Conservation (phyloP, 108 stramenopile genomes). For the Epithemia pelagica region DNA sequence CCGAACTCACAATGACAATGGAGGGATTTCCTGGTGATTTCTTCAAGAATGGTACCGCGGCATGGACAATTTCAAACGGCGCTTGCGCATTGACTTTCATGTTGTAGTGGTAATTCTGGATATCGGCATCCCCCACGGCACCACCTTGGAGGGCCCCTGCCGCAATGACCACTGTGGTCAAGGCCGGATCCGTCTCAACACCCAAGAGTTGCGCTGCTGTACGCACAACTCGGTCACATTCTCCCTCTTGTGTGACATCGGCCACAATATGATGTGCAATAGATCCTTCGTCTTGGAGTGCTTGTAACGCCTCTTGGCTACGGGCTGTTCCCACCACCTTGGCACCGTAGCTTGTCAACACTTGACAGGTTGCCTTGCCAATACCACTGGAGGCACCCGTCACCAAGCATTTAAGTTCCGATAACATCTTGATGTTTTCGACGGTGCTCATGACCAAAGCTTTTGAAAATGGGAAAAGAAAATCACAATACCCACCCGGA, state of each 20-base stretch:
- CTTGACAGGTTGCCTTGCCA: constrained; percentile 35
- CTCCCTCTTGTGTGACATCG: constrained; percentile 31
- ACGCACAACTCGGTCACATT: constrained; percentile 29
- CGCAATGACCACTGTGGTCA: constrained; percentile 46
- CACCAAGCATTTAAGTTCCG: constrained; percentile 26
- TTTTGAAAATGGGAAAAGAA: no score
- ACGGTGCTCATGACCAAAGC: no score
- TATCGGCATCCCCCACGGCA: constrained; percentile 25
- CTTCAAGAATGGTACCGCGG: constrained; percentile 50
- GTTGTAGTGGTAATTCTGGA: constrained; percentile 44
- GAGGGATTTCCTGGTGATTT: constrained; percentile 16
- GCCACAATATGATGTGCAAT: constrained; percentile 38
- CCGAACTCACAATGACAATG: constrained; percentile 56
- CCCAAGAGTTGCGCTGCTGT: constrained; percentile 30
- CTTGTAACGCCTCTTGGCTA: constrained; percentile 22
- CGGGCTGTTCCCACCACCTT: constrained; percentile 43
- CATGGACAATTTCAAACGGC: constrained; percentile 52
- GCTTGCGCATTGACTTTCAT: constrained; percentile 49
- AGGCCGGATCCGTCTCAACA: constrained; percentile 3
- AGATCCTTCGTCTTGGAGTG: constrained; percentile 21
- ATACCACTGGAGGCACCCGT: constrained; percentile 58
- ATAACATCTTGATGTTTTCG: constrained; percentile 2
- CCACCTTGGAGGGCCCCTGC: constrained; percentile 51
- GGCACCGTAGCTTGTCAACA: constrained; percentile 33
- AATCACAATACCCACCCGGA: no score